Evolutionary conservation across 768 basidiomycete genomes (phyloP), one percentile per base, ranked within the genome.

Genomic region (Trametes gibbosa): DNA sequence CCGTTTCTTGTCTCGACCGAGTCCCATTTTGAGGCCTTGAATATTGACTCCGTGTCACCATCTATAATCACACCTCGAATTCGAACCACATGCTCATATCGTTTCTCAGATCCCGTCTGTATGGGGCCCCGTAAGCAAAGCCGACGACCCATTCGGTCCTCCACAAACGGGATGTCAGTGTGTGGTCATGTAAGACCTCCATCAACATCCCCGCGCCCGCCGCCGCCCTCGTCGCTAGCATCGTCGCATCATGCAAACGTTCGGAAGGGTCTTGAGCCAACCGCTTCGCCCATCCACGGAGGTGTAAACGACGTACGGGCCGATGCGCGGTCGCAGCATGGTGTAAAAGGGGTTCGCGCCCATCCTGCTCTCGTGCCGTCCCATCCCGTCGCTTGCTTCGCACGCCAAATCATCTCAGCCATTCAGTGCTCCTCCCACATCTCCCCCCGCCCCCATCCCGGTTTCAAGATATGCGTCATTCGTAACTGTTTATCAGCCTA

Each of bases 81-180:
- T 6, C 3, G 3, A 29, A 21, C 19, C 67, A 68, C 51, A 68
- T 39, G 10, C 13, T 64, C 37, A 63, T 59, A 42, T 50, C 3
- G 56, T 35, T 53, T 27, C 66, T 23, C 68, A 95, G 90, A 89
- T 96, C 49, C 95, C 95, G 24, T 94, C 91, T 19, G 92, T 99
- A 1, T 99, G 97, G 97, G 97, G 97, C 10, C 88, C 92, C 23
- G 87, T 96, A n/a, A 85, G 85, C 63, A 91, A 90, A 69, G 85
- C 84, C 42, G 92, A 96, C 59, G 96, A 99, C 71, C 96, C 96
- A 48, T 98, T 63, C 49, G 65, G 94, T 69, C 89, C 88, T 24
- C 90, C 88, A 84, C 54, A 55, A 46, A 42, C 55, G 43, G 68
- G 69, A 5, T 70, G 69, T 60, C 59, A 65, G 25, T 70, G 69